Conservation (phyloP, 2,329 filamentous ascomycete genomes). For the Stachybotrys chlorohalonatus region DNA sequence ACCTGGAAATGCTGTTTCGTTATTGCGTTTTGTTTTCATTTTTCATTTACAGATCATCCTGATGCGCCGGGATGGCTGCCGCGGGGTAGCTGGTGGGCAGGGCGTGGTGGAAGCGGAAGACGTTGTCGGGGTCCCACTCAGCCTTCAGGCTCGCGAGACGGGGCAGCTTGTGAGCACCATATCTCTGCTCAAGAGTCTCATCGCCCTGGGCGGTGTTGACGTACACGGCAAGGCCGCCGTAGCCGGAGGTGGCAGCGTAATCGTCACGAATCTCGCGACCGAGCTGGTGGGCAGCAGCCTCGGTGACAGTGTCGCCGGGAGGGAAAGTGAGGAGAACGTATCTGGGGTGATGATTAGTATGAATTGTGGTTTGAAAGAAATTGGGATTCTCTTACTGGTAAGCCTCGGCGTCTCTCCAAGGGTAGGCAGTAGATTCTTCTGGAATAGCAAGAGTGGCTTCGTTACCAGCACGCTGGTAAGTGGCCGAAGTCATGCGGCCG, state of each 20-base stretch:
- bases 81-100: neutral
- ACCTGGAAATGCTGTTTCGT: too few species aligned
- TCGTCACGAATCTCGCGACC: neutral
- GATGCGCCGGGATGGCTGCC: too few species aligned
- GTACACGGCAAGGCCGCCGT: neutral
- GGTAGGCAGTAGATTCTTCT: neutral
- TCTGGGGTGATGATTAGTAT: neutral
- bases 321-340: neutral
- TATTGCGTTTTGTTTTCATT: too few species aligned
- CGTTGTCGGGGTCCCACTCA: neutral
- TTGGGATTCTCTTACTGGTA: neutral
- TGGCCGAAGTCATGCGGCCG: neutral
- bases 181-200: neutral
- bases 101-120: neutral
- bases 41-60: too few species aligned
- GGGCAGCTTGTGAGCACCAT: neutral
- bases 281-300: neutral
- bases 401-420: neutral
- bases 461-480: neutral
- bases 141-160: neutral
- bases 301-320: neutral
- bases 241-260: neutral
- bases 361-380: neutral
- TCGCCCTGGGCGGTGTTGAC: neutral
- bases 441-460: neutral